Base-by-base conservation (phyloP, 129 eudicot species). In the Tagetes erecta region DNA sequence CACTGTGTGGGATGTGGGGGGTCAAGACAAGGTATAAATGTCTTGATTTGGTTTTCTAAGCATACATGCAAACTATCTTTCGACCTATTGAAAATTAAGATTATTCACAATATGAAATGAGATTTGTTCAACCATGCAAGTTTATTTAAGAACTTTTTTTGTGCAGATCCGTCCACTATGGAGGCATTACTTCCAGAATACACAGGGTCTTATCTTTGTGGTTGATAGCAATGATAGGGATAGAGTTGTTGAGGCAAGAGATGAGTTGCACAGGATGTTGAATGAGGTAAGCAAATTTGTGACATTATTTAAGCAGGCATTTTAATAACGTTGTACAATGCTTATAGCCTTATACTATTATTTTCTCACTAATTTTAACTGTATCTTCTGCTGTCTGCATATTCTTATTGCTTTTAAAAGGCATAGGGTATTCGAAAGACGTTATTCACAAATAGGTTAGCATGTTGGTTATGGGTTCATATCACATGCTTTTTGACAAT, bases 1-100 rank as follows among this genome's bases (percentile, higher is more conserved):
- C 87, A 94, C 99, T 6, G 99, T 94, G 50, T 94, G 99, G 99
- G 99, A 94, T 88, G 99, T 94, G 9, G 99, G 99, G 39, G 99
- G 99, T 83, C 99, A 94, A 82, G 99, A 94, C 97, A 94, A 94
- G 97, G 99, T 94, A 44, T 55, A 65, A 3, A 9, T 52, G 45
- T 47, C 45, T 52, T 11, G 51, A n/a, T 38, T 35, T 59, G 46
- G 33, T 33, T 8, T 52, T 64, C 1, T 49, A 1, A 34, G 14
- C 4, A 59, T 6, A 35, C 36, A 36, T 20, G 5, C 36, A 46
- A 14, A 6, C 36, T 53, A 11, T 62, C 66, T 8, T 1, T 2
- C 27, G 44, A 40, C 44, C 44, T 40, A 6, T 40, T 40, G 44
- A 40, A 40, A 40, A 40, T 4, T 40, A 40, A 2, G 44, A 40